A percentile compares a stretch with the other conserved stretches of the same genome.
These are phyloP conservation scores for Termitomyces sp. DNA, from an alignment of 768 basidiomycete genomes.

Conservation along the genomic window DNA sequence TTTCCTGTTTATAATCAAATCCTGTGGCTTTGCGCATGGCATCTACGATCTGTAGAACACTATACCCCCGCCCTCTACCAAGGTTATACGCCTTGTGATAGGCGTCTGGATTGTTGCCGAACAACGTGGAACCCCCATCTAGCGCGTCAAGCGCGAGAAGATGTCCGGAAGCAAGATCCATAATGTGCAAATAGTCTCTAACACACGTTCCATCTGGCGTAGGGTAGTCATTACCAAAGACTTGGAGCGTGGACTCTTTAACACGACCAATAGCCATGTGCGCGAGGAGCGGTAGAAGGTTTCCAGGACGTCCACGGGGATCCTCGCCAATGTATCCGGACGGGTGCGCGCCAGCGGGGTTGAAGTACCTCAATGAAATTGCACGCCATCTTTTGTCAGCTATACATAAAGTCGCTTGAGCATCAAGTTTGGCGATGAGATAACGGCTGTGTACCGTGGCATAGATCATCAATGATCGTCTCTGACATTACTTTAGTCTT, in stretches of 20 bases:
- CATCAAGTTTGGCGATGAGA: neutral
- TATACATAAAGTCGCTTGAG: conserved; percentile 20
- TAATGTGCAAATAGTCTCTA: conserved; percentile 90
- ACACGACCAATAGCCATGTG: conserved; percentile 93
- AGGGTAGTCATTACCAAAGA: conserved; percentile 97
- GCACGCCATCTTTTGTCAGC: conserved; percentile 75
- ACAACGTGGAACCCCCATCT: conserved; percentile 50
- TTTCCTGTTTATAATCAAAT: conserved; percentile 82
- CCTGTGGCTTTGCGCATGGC: conserved; percentile 93
- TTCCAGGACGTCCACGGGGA: conserved; percentile 91
- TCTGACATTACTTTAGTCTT: conserved; percentile 96
- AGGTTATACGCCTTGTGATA: conserved; percentile 96
- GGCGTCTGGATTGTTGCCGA: conserved; percentile 46
- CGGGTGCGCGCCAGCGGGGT: conserved; percentile 98
- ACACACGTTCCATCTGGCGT: conserved; percentile 97
- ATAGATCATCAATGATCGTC: conserved; percentile 83
- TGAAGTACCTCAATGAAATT: conserved; percentile 94
- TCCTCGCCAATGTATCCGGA: conserved; percentile 96
- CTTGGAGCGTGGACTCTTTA: conserved; percentile 60
- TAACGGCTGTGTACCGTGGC: conserved; percentile 49
- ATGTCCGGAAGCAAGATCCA: conserved; percentile 95
- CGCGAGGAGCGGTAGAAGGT: conserved; percentile 87
- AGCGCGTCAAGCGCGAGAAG: conserved; percentile 87
- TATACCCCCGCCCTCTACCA: conserved; percentile 88
- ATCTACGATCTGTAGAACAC: conserved; percentile 88